Percentiles rank a stretch among this genome's conserved stretches.
Conservation (phyloP, 805 yeast genomes). For the Lipomyces japonicus region DNA sequence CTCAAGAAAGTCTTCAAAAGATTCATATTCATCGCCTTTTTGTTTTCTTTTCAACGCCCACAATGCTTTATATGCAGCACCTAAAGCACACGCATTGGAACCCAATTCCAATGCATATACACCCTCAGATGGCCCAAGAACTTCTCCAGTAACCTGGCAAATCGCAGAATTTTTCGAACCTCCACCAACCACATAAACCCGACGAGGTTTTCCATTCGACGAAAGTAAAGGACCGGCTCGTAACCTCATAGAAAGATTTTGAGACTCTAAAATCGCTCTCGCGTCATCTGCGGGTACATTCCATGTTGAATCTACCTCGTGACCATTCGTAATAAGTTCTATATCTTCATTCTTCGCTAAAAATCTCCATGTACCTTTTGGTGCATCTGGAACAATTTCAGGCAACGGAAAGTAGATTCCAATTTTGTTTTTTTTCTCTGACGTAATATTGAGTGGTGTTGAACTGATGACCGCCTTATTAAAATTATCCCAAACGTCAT, state of each 20-base stretch:
- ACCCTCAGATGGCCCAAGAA: constrained; percentile 64
- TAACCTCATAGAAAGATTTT: constrained; percentile 77
- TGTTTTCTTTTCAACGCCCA: constrained; percentile 35
- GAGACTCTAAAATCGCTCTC: constrained; percentile 75
- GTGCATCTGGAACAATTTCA: constrained; percentile 84
- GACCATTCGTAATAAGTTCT: constrained; percentile 24
- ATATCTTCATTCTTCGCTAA: constrained; percentile 33
- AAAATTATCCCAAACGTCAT: constrained; percentile 34
- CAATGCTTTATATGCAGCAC: constrained; percentile 82
- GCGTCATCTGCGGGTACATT: constrained; percentile 55
- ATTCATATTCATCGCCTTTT: constrained; percentile 39
- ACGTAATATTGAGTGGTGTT: constrained; percentile 17
- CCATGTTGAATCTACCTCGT: constrained; percentile 31
- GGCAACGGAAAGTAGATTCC: constrained; percentile 85
- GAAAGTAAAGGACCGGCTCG: constrained; percentile 76
- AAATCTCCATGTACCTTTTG: constrained; percentile 58
- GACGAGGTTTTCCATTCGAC: constrained; percentile 51
- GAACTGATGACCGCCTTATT: constrained; percentile 25
- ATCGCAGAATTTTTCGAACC: constrained; percentile 70
- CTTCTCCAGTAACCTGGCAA: constrained; percentile 62
- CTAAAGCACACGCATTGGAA: constrained; percentile 87
- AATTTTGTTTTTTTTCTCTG: constrained; percentile 39
- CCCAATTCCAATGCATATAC: constrained; percentile 63
- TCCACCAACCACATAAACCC: constrained; percentile 82
- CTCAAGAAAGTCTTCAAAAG: constrained; percentile 33